These are phyloP conservation scores for Pseudogymnoascus sp. DNA, from an alignment of 2,329 filamentous ascomycete genomes.

Conservation along the genomic window DNA sequence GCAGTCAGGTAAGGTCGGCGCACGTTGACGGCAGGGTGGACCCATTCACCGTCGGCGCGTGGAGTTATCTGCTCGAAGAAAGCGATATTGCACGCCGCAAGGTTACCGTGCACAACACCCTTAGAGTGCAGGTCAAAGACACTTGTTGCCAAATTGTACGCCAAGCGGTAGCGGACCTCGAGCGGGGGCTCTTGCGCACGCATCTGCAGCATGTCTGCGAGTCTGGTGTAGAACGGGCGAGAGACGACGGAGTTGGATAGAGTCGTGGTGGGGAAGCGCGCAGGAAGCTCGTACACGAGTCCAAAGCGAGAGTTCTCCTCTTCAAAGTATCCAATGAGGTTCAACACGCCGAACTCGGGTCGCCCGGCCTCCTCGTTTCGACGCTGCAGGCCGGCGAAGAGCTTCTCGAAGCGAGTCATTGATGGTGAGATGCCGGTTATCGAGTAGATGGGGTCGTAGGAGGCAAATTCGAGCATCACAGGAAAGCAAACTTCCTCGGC, in stretches of 20 bases:
- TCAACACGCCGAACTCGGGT: slow-evolving; percentile 53
- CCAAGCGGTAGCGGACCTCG: slow-evolving; percentile 69
- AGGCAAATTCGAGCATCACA: slow-evolving; percentile 64
- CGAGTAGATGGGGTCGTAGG: slow-evolving; percentile 54
- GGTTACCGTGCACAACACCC: slow-evolving; percentile 62
- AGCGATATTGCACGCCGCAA: slow-evolving; percentile 58
- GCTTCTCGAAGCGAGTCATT: slow-evolving; percentile 56
- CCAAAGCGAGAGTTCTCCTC: slow-evolving; percentile 65
- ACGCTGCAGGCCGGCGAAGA: slow-evolving; percentile 49
- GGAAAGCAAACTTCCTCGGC: slow-evolving; percentile 23
- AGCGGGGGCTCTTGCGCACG: slow-evolving; percentile 51
- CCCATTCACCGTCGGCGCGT: slow-evolving; percentile 17
- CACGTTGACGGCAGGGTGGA: slow-evolving; percentile 10
- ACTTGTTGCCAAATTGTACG: slow-evolving; percentile 62
- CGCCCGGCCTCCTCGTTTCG: slow-evolving; percentile 41
- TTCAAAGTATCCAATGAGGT: slow-evolving; percentile 64
- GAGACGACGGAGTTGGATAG: slow-evolving; percentile 38
- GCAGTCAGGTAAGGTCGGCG: slow-evolving; percentile 26
- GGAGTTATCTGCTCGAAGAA: slow-evolving; percentile 42
- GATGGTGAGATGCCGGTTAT: slow-evolving; percentile 55
- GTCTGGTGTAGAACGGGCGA: slow-evolving; percentile 32
- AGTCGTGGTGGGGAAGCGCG: slow-evolving; percentile 48
- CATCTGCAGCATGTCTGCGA: slow-evolving; percentile 44
- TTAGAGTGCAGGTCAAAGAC: slow-evolving; percentile 66
- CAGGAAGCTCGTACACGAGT: slow-evolving; percentile 66